Evolutionary conservation across 2,329 filamentous ascomycete species (phyloP), one percentile per base, ranked within the genome.

Genomic region (Paraphoma sp.): DNA sequence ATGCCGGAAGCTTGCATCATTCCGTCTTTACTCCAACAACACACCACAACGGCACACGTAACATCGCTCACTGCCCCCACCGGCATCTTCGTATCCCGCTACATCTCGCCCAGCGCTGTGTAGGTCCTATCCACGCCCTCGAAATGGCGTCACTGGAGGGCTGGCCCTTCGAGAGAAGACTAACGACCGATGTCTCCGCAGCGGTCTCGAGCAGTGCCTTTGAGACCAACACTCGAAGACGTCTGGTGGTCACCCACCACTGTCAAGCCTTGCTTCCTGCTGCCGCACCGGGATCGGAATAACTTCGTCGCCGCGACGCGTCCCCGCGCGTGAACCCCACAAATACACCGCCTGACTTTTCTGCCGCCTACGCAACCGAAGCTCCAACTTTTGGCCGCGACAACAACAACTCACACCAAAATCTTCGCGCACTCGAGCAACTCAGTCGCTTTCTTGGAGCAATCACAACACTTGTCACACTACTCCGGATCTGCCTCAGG

Each of bases 141-240:
- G 59, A 68, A 64, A 71, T 67, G 64, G 69, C 69, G 59, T 58
- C 57, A 60, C 58, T 62, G 55, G 60, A 68, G 62, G 64, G 66
- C 70, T 60, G 64, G 63, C 64, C 65, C 69, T 69, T 65, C 64
- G 61, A 67, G 62, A 66, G 61, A 62, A 68, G 60, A 71, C 69
- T 70, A 66, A 71, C 69, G 59, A 66, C 59, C 54, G 61, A 60
- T 61, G 56, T 65, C 59, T 62, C 52, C 56, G 62, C 64, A 68
- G 67, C 65, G 47, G 59, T 53, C 53, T 48, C 54, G 23, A 54
- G 42, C 55, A 62, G 48, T 51, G 58, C 59, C 45, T 30, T 46
- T 46, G 48, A 55, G 49, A 49, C 52, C 56, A 57, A 42, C 60
- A 36, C 54, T 54, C 56, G 17, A 46, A 56, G 50, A 46, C 46